Base-by-base conservation (phyloP, 1,284 basidiomycete genomes). In the Ceratobasidium sp. region DNA sequence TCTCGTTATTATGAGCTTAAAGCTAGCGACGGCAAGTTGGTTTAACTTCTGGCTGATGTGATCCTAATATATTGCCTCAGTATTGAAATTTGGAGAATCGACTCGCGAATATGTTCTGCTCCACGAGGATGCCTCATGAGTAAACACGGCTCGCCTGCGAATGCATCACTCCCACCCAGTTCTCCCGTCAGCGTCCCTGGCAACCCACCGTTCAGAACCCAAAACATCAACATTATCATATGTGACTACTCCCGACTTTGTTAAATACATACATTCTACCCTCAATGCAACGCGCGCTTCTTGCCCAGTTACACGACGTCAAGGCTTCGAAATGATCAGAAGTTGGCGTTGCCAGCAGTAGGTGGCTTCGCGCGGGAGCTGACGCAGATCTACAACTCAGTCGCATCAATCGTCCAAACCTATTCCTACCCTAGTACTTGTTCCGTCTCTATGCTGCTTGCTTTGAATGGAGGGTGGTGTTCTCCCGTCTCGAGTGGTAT, bases 1-100 rank as follows among this genome's bases (percentile, higher is more conserved):
- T 93, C 96, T 17, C 88, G 97, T 77, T 99, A 94, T 85, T 99
- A 95, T 83, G 98, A 99, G 85, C 87, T 99, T 56, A 91, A 91
- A 83, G 88, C 90, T 46, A 91, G 92, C 50, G 97, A 99, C 84
- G 93, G 96, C 97, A 80, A 80, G 93, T 84, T 17, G 1, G 40
- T 26, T 54, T 13, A 33, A 28, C 28, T 3, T 50, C 20, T 20
- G n/a, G 46, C 38, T 17, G 9, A 42, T n/a, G 10, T 67, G 23
- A n/a, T 64, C 20, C 56, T 65, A 44, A 68, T 46, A 57, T 57
- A 44, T 13, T 40, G 61, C 74, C 57, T 1, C 81, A 97, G 96
- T 98, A 23, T 91, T 98, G 82, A 97, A 96, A 85, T 97, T 97
- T 82, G 96, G 96, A 1, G 90, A 93, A 80, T 96, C 94, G 3